phyloP scores from a whole-genome alignment of 2,329 filamentous ascomycete species.

The Myriosclerotinia duriaeana region DNA sequence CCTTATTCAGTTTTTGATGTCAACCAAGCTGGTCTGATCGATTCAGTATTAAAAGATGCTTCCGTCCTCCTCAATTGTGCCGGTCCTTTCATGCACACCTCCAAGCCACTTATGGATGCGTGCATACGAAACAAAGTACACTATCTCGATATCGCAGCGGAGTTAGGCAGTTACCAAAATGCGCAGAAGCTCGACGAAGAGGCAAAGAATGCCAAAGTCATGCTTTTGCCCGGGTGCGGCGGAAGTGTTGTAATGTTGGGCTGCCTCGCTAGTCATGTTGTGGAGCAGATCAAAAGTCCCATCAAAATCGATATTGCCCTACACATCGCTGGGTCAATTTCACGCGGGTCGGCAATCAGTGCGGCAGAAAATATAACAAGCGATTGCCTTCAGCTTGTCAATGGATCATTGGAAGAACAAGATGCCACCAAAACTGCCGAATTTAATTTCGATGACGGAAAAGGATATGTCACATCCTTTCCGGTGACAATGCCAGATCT shows the following conservation, averaged over 20 bases:
- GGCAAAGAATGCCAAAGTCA: conserved; percentile 1
- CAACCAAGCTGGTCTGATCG: neutral
- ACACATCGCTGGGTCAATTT: neutral
- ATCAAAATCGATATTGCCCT: neutral
- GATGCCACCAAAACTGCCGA: neutral
- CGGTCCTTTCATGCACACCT: neutral
- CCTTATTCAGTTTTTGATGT: neutral
- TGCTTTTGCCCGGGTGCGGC: neutral
- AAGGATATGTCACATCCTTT: neutral
- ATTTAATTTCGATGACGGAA: neutral
- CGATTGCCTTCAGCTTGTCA: conserved; percentile 2
- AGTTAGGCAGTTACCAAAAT: neutral
- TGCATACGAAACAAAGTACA: neutral
- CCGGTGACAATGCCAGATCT: conserved; percentile 1
- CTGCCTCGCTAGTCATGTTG: neutral
- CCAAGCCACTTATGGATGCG: neutral
- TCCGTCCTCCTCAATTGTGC: conserved; percentile 8
- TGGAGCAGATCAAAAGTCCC: neutral
- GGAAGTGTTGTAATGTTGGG: neutral
- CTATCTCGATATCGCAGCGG: conserved; percentile 4
- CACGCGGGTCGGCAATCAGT: conserved; percentile 7
- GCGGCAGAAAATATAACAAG: neutral
- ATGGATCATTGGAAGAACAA: neutral
- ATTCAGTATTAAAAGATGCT: neutral
- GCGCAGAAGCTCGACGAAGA: conserved; percentile 6